Conservation (phyloP, 2,329 filamentous ascomycete species). For the Cercospora brassicicola region DNA sequence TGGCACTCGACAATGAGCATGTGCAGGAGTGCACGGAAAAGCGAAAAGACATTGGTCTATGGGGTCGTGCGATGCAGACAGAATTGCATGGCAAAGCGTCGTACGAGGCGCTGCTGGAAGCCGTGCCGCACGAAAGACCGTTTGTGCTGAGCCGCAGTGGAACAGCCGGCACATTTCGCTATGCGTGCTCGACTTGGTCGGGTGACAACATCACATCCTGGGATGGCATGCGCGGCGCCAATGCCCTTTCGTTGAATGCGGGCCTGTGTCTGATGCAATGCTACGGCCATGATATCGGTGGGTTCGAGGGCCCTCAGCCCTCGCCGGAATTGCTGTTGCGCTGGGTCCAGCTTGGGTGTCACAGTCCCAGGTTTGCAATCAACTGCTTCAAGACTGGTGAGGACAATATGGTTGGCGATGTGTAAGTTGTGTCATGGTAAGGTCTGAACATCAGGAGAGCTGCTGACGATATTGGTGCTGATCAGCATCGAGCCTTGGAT, state of each 20-base stretch:
- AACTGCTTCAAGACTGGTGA: slow-evolving; percentile 74
- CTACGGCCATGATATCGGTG: slow-evolving; percentile 70
- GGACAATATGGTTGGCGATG: slow-evolving; percentile 67
- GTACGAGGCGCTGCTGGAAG: slow-evolving; percentile 63
- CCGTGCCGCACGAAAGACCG: slow-evolving; percentile 60
- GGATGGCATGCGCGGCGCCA: slow-evolving; percentile 70
- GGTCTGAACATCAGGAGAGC: background rate
- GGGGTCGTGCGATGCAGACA: slow-evolving; percentile 68
- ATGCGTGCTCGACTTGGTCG: slow-evolving; percentile 71
- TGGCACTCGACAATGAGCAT: slow-evolving; percentile 49
- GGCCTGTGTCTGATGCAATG: slow-evolving; percentile 67
- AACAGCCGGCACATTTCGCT: slow-evolving; percentile 68
- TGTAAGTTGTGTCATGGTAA: slow-evolving; percentile 67
- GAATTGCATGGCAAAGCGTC: slow-evolving; percentile 72
- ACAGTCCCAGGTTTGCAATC: slow-evolving; percentile 71
- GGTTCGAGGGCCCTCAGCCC: slow-evolving; percentile 72
- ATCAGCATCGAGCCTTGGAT: slow-evolving; percentile 70
- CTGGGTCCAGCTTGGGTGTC: slow-evolving; percentile 71
- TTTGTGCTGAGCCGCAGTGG: slow-evolving; percentile 71
- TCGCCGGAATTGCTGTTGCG: slow-evolving; percentile 68
- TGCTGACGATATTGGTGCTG: background rate
- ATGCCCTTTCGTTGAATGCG: slow-evolving; percentile 66
- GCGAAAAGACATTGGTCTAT: slow-evolving; percentile 61
- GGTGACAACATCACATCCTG: slow-evolving; percentile 74
- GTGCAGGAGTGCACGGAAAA: slow-evolving; percentile 37